phyloP scores from a whole-genome alignment of 352 stramenopile species.

The Phytophthora cajani region DNA sequence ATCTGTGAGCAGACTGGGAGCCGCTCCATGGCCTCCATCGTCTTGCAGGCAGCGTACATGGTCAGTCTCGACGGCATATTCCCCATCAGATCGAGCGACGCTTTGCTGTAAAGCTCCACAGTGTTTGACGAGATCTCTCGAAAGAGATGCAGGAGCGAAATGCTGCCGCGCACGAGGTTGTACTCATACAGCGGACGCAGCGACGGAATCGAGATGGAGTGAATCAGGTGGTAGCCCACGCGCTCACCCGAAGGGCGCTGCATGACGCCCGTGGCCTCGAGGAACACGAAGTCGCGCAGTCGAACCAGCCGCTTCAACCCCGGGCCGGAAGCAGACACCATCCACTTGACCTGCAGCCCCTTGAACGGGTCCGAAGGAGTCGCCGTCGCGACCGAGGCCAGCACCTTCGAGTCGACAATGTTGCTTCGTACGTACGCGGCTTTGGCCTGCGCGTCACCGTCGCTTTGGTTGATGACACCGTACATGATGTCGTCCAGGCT shows the following conservation, averaged over 20 bases:
- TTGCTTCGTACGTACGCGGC: slow-evolving; percentile 30
- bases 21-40: slow-evolving; percentile 21
- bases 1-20: slow-evolving; percentile 18
- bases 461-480: slow-evolving; percentile 26
- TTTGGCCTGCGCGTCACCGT: slow-evolving; percentile 32
- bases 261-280: slow-evolving; percentile 19
- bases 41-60: slow-evolving; percentile 19
- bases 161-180: slow-evolving; percentile 29
- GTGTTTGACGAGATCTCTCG: slow-evolving; percentile 4
- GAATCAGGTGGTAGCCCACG: slow-evolving; percentile 29
- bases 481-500: slow-evolving; percentile 38
- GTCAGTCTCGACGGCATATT: slow-evolving; percentile 8
- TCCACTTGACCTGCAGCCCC: slow-evolving; percentile 24
- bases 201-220: slow-evolving; percentile 16
- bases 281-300: slow-evolving; percentile 29
- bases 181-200: slow-evolving; percentile 8
- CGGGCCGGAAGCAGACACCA: slow-evolving; percentile 3
- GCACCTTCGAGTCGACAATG: slow-evolving; percentile 22
- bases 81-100: slow-evolving; percentile 9
- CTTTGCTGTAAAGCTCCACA: slow-evolving; percentile 19
- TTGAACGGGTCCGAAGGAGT: slow-evolving; percentile 14
- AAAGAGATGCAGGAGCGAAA: slow-evolving; percentile 28
- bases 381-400: slow-evolving; percentile 14
- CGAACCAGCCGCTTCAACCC: slow-evolving; percentile 4
- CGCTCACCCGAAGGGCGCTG: slow-evolving; percentile 6